Percentiles rank a stretch among this genome's conserved stretches.
These are phyloP conservation scores for Stramenopiles sp. DNA, from an alignment of 352 stramenopile species.

Conservation along the genomic window DNA sequence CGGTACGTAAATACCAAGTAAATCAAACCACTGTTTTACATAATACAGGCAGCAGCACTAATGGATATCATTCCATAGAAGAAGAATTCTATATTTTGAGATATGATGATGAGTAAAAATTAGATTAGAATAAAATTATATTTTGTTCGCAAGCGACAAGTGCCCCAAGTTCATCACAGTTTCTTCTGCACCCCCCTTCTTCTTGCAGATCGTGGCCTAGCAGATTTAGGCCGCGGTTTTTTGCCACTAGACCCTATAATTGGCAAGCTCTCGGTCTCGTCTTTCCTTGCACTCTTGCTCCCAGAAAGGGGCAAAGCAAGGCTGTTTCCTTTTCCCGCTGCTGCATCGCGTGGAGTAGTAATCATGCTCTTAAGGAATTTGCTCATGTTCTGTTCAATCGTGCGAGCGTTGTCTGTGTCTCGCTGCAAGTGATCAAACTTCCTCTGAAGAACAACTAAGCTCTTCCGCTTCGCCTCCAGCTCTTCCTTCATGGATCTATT, in stretches of 20 bases:
- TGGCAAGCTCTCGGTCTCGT: background rate
- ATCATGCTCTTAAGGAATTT: slow-evolving; percentile 8
- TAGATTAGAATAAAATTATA: background rate
- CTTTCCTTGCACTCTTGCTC: background rate
- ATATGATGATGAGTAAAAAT: no score
- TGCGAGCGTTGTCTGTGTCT: slow-evolving; percentile 9
- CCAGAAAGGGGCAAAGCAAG: no score
- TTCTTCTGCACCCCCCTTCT: background rate
- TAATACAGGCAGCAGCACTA: no score
- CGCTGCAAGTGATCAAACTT: slow-evolving; percentile 10
- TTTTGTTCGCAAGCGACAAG: no score
- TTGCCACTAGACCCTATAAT: background rate
- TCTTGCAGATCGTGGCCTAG: background rate
- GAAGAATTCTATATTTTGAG: no score
- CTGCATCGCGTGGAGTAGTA: background rate
- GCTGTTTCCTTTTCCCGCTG: background rate
- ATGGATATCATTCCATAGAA: no score
- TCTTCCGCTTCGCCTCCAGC: background rate
- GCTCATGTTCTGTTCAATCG: slow-evolving; percentile 13
- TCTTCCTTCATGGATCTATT: background rate
- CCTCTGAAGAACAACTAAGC: background rate
- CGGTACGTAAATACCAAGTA: no score
- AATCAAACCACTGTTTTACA: no score
- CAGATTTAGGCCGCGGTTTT: slow-evolving; percentile 1
- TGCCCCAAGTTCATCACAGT: no score